Base-by-base conservation (phyloP, 257 asterid genomes). In the Salvia miltiorrhiza region DNA sequence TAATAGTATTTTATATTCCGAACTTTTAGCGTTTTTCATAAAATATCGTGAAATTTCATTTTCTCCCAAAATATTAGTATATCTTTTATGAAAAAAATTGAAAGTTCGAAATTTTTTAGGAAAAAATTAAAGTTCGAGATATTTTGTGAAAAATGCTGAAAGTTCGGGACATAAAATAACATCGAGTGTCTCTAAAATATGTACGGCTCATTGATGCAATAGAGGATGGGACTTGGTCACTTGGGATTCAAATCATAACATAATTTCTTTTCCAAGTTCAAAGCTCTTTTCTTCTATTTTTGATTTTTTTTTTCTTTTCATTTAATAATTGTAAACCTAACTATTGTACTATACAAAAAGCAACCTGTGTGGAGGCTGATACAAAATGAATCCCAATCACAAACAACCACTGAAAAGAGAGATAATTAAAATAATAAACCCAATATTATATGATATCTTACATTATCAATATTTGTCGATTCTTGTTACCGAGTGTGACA, bases 361-460 rank as follows among this genome's bases (percentile, higher is more conserved):
- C 53, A 71, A 33, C 9, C 7, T 19, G 52, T 59, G 10, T 33
- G 43, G 49, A 35, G 54, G 23, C 24, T 23, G 16, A 44, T 63
- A 13, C 16, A 24, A 41, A 45, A 28, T 60, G 2, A 40, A 33
- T 60, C 1, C 53, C 23, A 71, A 24, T 61, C 7, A 62, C 44
- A 59, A 55, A 65, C 53, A 41, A 19, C 41, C 72, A 63, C 65
- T 44, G 7, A 48, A 65, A 73, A 64, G 21, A 35, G 33, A 64
- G 26, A 33, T n/a, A n/a, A n/a, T 40, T 55, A 44, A 30, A 65
- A 23, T 43, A 63, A 16, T 9, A 9, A 54, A 73, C 67, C 44
- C 43, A 55, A 32, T 65, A 65, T 73, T 55, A 65, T 55, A 73
- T 65, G 67, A 73, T 73, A 73, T 65, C 73, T 73, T 65, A 65